Evolutionary conservation across 495 filamentous ascomycete genomes (phyloP).

Genomic region (Recurvomyces mirabilis): DNA sequence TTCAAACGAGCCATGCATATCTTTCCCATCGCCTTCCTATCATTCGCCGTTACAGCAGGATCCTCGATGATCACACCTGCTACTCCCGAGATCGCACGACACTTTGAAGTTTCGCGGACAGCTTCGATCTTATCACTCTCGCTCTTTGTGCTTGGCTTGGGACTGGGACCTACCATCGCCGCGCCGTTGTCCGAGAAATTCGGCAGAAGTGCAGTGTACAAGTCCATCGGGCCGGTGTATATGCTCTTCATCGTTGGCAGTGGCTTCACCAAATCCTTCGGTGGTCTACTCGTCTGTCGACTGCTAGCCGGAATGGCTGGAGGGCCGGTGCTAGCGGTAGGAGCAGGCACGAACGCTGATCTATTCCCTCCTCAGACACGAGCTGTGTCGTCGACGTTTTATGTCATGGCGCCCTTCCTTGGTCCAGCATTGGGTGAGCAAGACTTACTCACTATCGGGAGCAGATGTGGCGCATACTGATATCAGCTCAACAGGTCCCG

Average conservation of each 20-base stretch:
- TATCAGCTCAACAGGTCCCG: slow-evolving; percentile 32
- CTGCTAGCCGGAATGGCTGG: slow-evolving; percentile 52
- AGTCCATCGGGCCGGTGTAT: slow-evolving; percentile 35
- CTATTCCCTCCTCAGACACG: slow-evolving; percentile 37
- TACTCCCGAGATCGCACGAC: slow-evolving; percentile 17
- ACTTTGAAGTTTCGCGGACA: slow-evolving; percentile 26
- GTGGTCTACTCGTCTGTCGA: slow-evolving; percentile 43
- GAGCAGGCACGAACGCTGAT: slow-evolving; percentile 45
- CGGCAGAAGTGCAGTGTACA: slow-evolving; percentile 28
- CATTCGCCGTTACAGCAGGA: slow-evolving; percentile 23
- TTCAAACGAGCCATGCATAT: slow-evolving; percentile 24
- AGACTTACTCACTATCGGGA: background rate
- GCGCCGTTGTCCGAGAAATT: slow-evolving; percentile 30
- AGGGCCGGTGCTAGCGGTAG: slow-evolving; percentile 44
- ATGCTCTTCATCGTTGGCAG: slow-evolving; percentile 54
- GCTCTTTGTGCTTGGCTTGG: slow-evolving; percentile 29
- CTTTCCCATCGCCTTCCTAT: slow-evolving; percentile 14
- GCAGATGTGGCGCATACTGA: too few species aligned
- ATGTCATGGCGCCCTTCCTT: slow-evolving; percentile 46
- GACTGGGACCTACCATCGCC: slow-evolving; percentile 27
- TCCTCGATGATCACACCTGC: slow-evolving; percentile 45
- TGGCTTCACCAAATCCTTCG: slow-evolving; percentile 46
- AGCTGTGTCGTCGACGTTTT: slow-evolving; percentile 37
- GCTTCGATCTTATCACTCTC: slow-evolving; percentile 26
- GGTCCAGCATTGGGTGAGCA: slow-evolving; percentile 47